Conservation (phyloP, 768 basidiomycete species). For the Fistulinella prunicolor region DNA sequence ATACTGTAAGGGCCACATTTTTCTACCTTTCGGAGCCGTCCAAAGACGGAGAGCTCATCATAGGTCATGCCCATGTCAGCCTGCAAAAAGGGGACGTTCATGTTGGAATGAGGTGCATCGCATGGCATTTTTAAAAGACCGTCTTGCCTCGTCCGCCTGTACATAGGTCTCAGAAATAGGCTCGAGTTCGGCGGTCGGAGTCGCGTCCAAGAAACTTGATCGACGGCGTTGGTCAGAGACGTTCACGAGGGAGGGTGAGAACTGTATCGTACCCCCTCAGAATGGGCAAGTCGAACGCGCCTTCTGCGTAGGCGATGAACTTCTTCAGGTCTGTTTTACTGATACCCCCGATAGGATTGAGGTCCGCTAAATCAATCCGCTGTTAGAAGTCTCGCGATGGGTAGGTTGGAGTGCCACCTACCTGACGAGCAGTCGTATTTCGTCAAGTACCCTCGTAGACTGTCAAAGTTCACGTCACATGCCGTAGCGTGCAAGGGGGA, state of each 20-base stretch:
- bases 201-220: conserved; percentile 86
- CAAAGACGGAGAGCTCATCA: conserved; percentile 91
- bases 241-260: background rate
- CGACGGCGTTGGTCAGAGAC: background rate
- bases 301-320: conserved; percentile 84
- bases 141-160: conserved; percentile 92
- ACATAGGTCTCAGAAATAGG: conserved; percentile 93
- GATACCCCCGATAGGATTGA: conserved; percentile 98
- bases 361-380: conserved; percentile 65
- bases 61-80: conserved; percentile 99
- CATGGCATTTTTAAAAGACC: conserved; percentile 6
- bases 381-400: background rate
- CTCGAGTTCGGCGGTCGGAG: conserved; percentile 95
- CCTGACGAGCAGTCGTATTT: conserved; percentile 97
- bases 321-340: conserved; percentile 97
- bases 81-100: conserved; percentile 40
- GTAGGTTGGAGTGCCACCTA: conserved; percentile 23
- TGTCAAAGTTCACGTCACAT: conserved; percentile 28
- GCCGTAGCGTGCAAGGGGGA: background rate
- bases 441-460: conserved; percentile 93
- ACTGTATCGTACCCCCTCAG: conserved; percentile 55
- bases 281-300: conserved; percentile 80
- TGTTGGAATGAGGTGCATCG: background rate
- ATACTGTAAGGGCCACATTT: conserved; percentile 98
- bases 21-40: conserved; percentile 89